Percentiles rank a stretch among this genome's conserved stretches.
phyloP scores from a whole-genome alignment of 2,329 filamentous ascomycete genomes.

The Rhynchosporium secalis region DNA sequence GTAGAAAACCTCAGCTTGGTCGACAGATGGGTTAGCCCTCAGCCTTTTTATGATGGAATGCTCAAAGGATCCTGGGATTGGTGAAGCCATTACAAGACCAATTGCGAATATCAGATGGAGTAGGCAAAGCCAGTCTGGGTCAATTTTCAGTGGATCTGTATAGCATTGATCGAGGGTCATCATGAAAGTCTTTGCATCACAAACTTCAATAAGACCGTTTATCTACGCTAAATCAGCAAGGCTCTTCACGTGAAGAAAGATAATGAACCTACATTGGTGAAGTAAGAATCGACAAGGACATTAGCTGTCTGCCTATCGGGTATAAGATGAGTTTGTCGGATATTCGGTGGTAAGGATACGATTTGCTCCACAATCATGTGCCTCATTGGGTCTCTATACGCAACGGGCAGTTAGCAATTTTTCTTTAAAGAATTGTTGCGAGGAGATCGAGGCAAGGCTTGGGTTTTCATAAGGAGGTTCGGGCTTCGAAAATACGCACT shows the following conservation, averaged over 20 bases:
- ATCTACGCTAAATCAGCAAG: slow-evolving; percentile 45
- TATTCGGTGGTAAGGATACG: slow-evolving; percentile 45
- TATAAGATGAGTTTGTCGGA: slow-evolving; percentile 52
- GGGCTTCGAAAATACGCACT: not conserved
- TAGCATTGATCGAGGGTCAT: slow-evolving; percentile 54
- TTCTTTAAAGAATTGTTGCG: too few species aligned
- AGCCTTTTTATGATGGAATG: slow-evolving; percentile 53
- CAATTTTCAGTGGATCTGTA: slow-evolving; percentile 50
- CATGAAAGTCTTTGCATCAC: slow-evolving; percentile 54
- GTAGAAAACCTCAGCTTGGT: slow-evolving; percentile 64
- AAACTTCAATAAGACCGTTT: slow-evolving; percentile 59
- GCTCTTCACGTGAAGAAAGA: not conserved
- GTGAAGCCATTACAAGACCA: slow-evolving; percentile 59
- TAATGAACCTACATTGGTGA: slow-evolving; percentile 52
- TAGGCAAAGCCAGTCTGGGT: slow-evolving; percentile 56
- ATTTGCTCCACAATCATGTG: slow-evolving; percentile 34
- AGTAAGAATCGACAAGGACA: slow-evolving; percentile 59
- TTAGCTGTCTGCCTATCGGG: slow-evolving; percentile 56
- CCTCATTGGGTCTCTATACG: slow-evolving; percentile 26
- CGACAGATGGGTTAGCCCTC: slow-evolving; percentile 45
- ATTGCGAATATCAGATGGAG: slow-evolving; percentile 64
- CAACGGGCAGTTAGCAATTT: too few species aligned
- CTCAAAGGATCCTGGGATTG: slow-evolving; percentile 50
- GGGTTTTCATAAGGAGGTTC: too few species aligned
- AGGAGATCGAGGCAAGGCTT: too few species aligned